These are phyloP conservation scores for Trichoderma sp. DNA, from an alignment of 2,329 filamentous ascomycete genomes.

Conservation along the genomic window DNA sequence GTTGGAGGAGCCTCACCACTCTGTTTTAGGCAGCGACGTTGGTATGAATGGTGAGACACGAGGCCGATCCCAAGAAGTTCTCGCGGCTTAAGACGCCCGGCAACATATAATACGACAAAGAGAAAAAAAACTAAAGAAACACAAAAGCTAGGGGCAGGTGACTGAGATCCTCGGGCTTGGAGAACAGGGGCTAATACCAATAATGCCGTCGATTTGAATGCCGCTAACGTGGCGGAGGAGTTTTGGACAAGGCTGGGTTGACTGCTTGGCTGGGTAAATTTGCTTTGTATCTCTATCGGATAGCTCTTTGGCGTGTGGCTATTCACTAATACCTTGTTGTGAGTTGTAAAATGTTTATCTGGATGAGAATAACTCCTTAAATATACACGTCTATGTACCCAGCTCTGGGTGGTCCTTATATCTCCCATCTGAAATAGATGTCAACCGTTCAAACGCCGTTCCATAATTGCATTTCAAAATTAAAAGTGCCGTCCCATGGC, in stretches of 20 bases:
- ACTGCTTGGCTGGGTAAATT: constrained; percentile 24
- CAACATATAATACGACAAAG: background rate
- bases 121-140: background rate
- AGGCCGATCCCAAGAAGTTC: constrained; percentile 56
- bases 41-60: constrained; percentile 59
- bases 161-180: constrained; percentile 8
- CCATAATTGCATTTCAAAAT: background rate
- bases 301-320: constrained; percentile 35
- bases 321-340: constrained; percentile 34
- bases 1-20: constrained; percentile 53
- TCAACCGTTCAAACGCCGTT: background rate
- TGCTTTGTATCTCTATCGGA: constrained; percentile 31
- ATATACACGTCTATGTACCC: background rate
- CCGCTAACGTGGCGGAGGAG: constrained; percentile 33
- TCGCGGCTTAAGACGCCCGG: constrained; percentile 35
- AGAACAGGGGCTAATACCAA: constrained; percentile 18
- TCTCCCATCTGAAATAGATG: background rate
- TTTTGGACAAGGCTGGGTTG: constrained; percentile 28
- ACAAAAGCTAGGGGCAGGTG: constrained; percentile 12
- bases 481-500: too few relatives aligned
- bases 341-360: constrained; percentile 12
- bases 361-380: background rate
- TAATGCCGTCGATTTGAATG: constrained; percentile 25
- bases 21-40: constrained; percentile 54
- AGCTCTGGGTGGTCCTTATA: background rate